Evolutionary conservation across 2,329 filamentous ascomycete species (phyloP).

Genomic region (Plenodomus lindquistii): DNA sequence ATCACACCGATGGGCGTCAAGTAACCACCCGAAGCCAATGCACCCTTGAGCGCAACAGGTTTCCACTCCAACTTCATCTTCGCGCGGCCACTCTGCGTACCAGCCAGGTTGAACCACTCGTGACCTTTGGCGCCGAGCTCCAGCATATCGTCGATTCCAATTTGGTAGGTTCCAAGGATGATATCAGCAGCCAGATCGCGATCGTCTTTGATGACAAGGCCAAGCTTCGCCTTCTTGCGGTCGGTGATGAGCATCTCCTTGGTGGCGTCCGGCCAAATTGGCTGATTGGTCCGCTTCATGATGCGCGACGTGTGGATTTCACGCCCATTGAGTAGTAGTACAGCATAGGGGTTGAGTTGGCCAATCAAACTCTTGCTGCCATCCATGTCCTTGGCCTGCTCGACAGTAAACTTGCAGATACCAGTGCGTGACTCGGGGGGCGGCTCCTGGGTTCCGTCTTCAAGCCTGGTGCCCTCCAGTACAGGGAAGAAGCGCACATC

Average conservation of each 20-base stretch:
- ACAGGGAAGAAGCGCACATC: conserved; percentile 97
- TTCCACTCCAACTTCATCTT: conserved; percentile 96
- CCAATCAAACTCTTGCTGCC: conserved; percentile 90
- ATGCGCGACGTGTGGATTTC: conserved; percentile 88
- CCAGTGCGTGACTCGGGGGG: conserved; percentile 89
- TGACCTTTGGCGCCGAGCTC: conserved; percentile 89
- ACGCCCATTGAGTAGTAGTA: conserved; percentile 87
- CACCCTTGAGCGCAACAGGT: conserved; percentile 83
- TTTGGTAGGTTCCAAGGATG: conserved; percentile 87
- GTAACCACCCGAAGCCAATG: conserved; percentile 81
- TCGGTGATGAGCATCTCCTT: conserved; percentile 97
- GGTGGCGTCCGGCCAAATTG: conserved; percentile 89
- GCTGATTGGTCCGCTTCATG: conserved; percentile 95
- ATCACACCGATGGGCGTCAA: conserved; percentile 93
- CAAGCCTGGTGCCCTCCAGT: conserved; percentile 69
- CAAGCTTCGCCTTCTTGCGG: conserved; percentile 85
- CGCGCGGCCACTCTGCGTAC: conserved; percentile 78
- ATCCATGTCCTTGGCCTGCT: conserved; percentile 96
- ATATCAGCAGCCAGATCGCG: conserved; percentile 83
- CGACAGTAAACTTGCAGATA: conserved; percentile 89
- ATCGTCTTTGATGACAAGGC: conserved; percentile 93
- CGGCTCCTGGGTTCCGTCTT: conserved; percentile 77
- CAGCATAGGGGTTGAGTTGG: conserved; percentile 86
- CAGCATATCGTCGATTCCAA: conserved; percentile 91
- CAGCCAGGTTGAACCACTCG: conserved; percentile 91